Evolutionary conservation across 257 asterid species (phyloP).

Genomic region (Penstemon newberryi): DNA sequence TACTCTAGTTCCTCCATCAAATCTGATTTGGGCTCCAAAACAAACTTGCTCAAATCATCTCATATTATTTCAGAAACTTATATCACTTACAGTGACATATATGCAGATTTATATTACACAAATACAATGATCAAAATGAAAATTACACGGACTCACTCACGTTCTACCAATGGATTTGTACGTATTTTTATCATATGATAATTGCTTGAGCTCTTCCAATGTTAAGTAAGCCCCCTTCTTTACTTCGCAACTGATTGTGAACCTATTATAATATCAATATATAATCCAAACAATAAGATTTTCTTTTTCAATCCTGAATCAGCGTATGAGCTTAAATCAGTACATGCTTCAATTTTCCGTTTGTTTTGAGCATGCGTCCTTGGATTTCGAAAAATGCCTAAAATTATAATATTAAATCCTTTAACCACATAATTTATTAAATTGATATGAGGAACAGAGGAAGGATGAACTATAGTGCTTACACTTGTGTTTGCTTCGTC

Average conservation of each 20-base stretch:
- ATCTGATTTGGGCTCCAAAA: slow-evolving; percentile 76
- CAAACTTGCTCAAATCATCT: slow-evolving; percentile 51
- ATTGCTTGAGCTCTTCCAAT: slow-evolving; percentile 76
- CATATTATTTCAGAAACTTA: slow-evolving; percentile 1
- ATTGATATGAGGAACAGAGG: not conserved
- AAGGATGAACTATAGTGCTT: slow-evolving; percentile 22
- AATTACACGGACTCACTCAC: slow-evolving; percentile 25
- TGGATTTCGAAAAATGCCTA: slow-evolving; percentile 95
- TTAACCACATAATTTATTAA: not conserved
- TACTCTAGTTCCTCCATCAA: slow-evolving; percentile 81
- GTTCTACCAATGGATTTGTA: slow-evolving; percentile 85
- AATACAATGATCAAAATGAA: too few relatives aligned
- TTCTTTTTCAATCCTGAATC: not conserved
- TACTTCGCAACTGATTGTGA: slow-evolving; percentile 76
- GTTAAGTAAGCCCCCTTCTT: slow-evolving; percentile 92
- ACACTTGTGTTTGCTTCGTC: slow-evolving; percentile 81
- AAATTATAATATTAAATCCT: not conserved
- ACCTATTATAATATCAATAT: slow-evolving; percentile 42
- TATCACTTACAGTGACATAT: not conserved
- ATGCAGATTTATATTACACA: not conserved
- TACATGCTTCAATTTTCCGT: slow-evolving; percentile 87
- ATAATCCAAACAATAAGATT: slow-evolving; percentile 6
- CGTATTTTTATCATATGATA: slow-evolving; percentile 78
- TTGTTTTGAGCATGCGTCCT: slow-evolving; percentile 84
- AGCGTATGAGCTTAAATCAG: not conserved